These are phyloP conservation scores for Colletotrichum truncatum DNA, from an alignment of 2,329 filamentous ascomycete species.

Conservation along the genomic window DNA sequence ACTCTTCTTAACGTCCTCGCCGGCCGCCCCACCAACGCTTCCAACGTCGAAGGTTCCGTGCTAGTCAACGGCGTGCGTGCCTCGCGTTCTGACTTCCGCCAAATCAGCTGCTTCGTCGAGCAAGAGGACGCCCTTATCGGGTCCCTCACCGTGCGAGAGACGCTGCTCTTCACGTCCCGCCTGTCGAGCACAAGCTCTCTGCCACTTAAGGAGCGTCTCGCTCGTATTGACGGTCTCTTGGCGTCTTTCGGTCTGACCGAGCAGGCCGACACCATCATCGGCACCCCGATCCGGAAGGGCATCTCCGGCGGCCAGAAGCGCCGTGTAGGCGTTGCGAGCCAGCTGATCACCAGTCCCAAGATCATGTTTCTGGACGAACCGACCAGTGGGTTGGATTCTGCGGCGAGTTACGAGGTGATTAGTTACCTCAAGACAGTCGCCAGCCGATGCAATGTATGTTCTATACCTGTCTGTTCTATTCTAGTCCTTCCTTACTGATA, in stretches of 20 bases:
- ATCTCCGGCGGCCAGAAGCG: conserved; percentile 88
- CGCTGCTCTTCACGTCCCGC: conserved; percentile 79
- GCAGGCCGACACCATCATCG: conserved; percentile 77
- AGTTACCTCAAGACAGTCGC: conserved; percentile 75
- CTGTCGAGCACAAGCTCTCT: conserved; percentile 61
- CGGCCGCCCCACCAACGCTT: conserved; percentile 63
- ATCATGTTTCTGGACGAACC: conserved; percentile 87
- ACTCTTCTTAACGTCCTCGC: conserved; percentile 85
- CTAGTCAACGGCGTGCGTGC: conserved; percentile 70
- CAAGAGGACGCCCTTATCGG: conserved; percentile 89
- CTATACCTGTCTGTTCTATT: too few relatives aligned
- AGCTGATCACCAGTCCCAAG: conserved; percentile 82
- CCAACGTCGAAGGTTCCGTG: conserved; percentile 59
- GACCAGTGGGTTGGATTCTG: conserved; percentile 84
- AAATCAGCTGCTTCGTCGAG: conserved; percentile 82
- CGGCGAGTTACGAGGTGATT: conserved; percentile 79
- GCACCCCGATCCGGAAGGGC: conserved; percentile 84
- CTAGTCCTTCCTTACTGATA: too few relatives aligned
- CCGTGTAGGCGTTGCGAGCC: conserved; percentile 80
- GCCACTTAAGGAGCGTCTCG: background rate
- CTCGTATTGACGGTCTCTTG: conserved; percentile 73
- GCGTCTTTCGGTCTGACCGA: conserved; percentile 76
- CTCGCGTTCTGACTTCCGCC: conserved; percentile 65
- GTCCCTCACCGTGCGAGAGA: conserved; percentile 82
- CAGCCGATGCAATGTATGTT: conserved; percentile 68